A percentile compares a stretch with the other conserved stretches of the same genome.
These are phyloP conservation scores for Vaccinium myrtillus DNA, from an alignment of 148 eudicot species.

Conservation along the genomic window DNA sequence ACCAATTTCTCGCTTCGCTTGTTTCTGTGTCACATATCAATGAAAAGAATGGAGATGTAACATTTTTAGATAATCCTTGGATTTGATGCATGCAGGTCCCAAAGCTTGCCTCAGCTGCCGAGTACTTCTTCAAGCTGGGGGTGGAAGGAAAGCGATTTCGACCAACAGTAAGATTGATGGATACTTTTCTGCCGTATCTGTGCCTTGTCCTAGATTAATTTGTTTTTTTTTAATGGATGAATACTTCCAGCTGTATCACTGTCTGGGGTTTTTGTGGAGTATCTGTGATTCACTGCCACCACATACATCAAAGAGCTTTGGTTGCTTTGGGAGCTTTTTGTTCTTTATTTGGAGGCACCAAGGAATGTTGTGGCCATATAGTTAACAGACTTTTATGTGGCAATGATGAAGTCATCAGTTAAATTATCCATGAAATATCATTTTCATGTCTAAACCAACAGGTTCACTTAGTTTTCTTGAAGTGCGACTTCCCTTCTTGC, in stretches of 20 bases:
- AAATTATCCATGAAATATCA: not conserved
- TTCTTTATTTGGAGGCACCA: not conserved
- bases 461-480: not conserved
- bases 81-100: slow-evolving; percentile 58
- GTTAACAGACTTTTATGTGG: not conserved
- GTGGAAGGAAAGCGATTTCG: slow-evolving; percentile 94
- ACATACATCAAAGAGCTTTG: not conserved
- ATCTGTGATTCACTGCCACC: not conserved
- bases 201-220: not conserved
- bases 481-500: not conserved
- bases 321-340: not conserved
- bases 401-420: not conserved
- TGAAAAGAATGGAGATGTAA: not conserved
- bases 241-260: not conserved
- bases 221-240: not conserved
- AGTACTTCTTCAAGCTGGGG: slow-evolving; percentile 87
- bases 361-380: not conserved
- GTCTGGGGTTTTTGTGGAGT: not conserved
- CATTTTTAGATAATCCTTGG: slow-evolving; percentile 10
- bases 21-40: not conserved
- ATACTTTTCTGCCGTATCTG: not conserved
- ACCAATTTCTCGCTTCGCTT: not conserved
- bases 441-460: not conserved
- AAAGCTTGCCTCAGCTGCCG: slow-evolving; percentile 90
- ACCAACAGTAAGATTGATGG: slow-evolving; percentile 63